phyloP scores from a whole-genome alignment of 345 rosid species.

The Erucastrum elatum region DNA sequence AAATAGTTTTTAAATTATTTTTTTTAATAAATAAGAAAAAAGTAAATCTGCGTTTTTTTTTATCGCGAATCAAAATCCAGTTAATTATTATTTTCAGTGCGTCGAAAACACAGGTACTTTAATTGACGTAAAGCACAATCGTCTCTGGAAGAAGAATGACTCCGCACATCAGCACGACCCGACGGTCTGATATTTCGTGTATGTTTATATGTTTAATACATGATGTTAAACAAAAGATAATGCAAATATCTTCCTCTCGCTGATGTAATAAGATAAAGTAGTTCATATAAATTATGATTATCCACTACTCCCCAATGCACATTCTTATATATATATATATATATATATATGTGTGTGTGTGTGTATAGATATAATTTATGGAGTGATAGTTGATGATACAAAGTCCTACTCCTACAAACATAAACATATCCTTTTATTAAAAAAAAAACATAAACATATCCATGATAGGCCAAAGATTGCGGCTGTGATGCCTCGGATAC shows the following conservation, averaged over 20 bases:
- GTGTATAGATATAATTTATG: not conserved
- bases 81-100: not conserved
- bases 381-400: constrained; percentile 7
- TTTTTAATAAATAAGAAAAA: no score
- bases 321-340: not conserved
- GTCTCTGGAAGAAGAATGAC: not conserved
- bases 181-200: not conserved
- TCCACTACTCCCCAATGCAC: constrained; percentile 24
- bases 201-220: not conserved
- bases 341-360: not conserved
- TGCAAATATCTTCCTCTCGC: constrained; percentile 7
- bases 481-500: constrained; percentile 32
- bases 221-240: not conserved
- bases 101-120: constrained; percentile 16
- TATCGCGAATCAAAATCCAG: no score
- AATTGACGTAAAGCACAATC: constrained; percentile 3
- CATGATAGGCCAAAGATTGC: constrained; percentile 26
- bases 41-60: no score
- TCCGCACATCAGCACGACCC: constrained; percentile 24
- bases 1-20: no score
- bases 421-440: constrained; percentile 14
- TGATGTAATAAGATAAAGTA: constrained; percentile 18
- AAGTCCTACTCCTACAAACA: not conserved
- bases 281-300: constrained; percentile 1
- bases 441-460: constrained; percentile 15